phyloP scores from a whole-genome alignment of 108 stramenopile species.

The Pseudonitzschia delicatissima region DNA sequence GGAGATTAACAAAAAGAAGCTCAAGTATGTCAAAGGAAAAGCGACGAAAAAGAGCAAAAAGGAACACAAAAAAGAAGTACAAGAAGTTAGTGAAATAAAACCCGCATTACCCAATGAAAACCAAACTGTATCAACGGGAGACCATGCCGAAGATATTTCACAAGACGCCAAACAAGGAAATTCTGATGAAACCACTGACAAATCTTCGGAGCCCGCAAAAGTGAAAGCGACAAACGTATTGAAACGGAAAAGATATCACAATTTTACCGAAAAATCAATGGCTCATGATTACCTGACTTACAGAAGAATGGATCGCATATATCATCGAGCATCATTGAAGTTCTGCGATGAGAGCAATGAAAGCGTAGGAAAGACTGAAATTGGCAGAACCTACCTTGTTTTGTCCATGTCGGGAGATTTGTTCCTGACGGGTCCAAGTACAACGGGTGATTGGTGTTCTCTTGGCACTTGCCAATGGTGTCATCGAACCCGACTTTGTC shows the following conservation, averaged over 20 bases:
- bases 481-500: constrained; percentile 63
- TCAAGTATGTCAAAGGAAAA: neutral
- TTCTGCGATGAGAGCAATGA: constrained; percentile 13
- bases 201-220: neutral
- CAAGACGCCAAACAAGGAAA: constrained; percentile 20
- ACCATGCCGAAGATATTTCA: constrained; percentile 6
- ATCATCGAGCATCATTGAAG: constrained; percentile 68
- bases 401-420: constrained; percentile 69
- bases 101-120: too few species aligned
- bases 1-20: constrained; percentile 27
- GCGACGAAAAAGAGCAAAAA: constrained; percentile 3
- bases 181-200: constrained; percentile 9
- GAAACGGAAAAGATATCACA: constrained; percentile 69
- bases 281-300: constrained; percentile 72
- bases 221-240: constrained; percentile 28
- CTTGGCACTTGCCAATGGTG: constrained; percentile 58
- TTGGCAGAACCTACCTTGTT: constrained; percentile 49
- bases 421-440: constrained; percentile 68
- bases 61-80: neutral
- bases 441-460: constrained; percentile 62
- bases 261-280: constrained; percentile 60
- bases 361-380: neutral
- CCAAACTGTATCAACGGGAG: neutral
- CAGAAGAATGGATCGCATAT: constrained; percentile 67
- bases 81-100: neutral